Evolutionary conservation across 768 basidiomycete species (phyloP).

Genomic region (Mycena latifolia): DNA sequence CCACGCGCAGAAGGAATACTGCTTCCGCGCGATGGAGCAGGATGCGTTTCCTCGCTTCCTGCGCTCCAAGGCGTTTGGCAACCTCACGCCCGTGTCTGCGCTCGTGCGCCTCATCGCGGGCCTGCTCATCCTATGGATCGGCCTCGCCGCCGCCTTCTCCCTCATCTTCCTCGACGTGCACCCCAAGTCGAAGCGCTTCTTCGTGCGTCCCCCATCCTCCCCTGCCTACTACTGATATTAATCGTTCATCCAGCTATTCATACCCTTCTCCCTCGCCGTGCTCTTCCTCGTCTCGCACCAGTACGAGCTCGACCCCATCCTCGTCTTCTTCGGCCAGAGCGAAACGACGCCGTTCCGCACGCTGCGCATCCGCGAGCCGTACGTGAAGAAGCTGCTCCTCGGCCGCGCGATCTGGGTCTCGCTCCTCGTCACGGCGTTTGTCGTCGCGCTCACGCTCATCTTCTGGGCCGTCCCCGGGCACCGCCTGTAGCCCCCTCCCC

Average conservation of each 20-base stretch:
- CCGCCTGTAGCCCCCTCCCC: conserved; percentile 66
- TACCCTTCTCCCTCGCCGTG: conserved; percentile 91
- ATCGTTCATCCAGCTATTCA: conserved; percentile 77
- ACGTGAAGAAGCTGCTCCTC: conserved; percentile 90
- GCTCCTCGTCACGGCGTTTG: conserved; percentile 80
- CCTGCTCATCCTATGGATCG: conserved; percentile 93
- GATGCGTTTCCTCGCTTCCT: conserved; percentile 95
- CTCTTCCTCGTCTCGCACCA: conserved; percentile 95
- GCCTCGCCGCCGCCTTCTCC: conserved; percentile 89
- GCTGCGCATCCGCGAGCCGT: conserved; percentile 91
- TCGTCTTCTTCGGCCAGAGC: conserved; percentile 93
- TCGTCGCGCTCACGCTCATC: conserved; percentile 86
- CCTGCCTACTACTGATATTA: conserved; percentile 18
- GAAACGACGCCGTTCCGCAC: conserved; percentile 98
- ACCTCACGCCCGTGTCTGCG: conserved; percentile 92
- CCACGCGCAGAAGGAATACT: conserved; percentile 97
- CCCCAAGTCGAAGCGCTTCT: conserved; percentile 93
- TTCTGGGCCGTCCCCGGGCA: conserved; percentile 98
- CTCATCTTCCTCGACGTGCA: conserved; percentile 94
- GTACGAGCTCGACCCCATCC: conserved; percentile 96
- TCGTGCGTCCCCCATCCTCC: conserved; percentile 69
- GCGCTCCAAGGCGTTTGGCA: conserved; percentile 97
- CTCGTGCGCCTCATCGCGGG: conserved; percentile 89
- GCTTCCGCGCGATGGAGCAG: conserved; percentile 96
- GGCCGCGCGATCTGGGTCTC: conserved; percentile 95